Base-by-base conservation (phyloP, 2,329 filamentous ascomycete genomes). In the Penicillium sp. region DNA sequence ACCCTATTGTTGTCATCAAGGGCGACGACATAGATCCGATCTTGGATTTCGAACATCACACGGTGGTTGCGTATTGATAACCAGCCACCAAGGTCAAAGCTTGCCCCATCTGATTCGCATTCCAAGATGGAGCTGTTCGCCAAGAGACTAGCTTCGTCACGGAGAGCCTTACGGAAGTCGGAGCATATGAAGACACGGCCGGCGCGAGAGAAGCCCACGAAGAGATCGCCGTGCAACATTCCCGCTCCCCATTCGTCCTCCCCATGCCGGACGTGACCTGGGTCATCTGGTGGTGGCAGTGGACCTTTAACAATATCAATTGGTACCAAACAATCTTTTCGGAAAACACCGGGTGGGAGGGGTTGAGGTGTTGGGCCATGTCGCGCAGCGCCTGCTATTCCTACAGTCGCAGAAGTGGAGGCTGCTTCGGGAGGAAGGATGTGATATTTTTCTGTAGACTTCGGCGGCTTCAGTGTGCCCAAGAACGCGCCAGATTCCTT, bases 201-300 rank as follows among this genome's bases (percentile, higher is more conserved):
- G 9, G 71, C 70, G 4, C 75, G 69, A 11, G 76, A 78, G 33
- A 79, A 68, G 35, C 77, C 77, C 1, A 74, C 77, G 57, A 80
- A 75, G 22, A 76, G 61, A 19, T 75, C 61, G 1, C 73, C 75
- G 36, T 70, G 56, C 6, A 79, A 54, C 74, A 78, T 75, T 5
- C 77, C 77, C 3, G 78, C 76, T 17, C 78, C 78, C 77, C 77
- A 80, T 59, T 79, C 77, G 44, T 80, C 75, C 5, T 75, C 71
- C 1, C 67, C 65, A 31, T 71, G 58, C n/a, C 67, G 55, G 2
- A 69, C 57, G 43, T 69, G 64, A 2, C 62, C 59, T 14, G 61
- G 56, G 11, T 68, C 64, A 10, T 40, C 48, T 5, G 65, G 64
- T 4, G 57, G 49, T 16, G 64, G 60, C 5, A 70, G 65, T 7